A percentile compares a stretch with the other conserved stretches of the same genome.
Conservation (phyloP, 495 filamentous ascomycete species). For the Penicillium bovifimosum region DNA sequence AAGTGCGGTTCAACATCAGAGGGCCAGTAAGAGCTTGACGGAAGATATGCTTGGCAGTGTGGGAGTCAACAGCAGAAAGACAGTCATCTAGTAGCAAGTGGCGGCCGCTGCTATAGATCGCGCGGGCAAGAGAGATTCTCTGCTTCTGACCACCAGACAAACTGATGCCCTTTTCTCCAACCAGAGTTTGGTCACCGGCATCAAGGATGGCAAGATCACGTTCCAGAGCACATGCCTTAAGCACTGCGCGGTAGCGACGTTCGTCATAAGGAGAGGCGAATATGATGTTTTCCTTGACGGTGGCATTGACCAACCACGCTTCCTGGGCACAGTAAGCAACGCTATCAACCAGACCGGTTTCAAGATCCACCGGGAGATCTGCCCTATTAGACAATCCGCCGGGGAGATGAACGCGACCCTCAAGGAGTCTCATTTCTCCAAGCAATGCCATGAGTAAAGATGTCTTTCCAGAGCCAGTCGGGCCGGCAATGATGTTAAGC, state of each 20-base stretch:
- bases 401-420: constrained; percentile 77
- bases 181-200: constrained; percentile 85
- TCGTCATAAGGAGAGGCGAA: constrained; percentile 83
- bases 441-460: constrained; percentile 93
- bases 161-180: constrained; percentile 96
- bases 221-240: constrained; percentile 88
- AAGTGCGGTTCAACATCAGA: constrained; percentile 82
- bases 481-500: constrained; percentile 86
- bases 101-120: constrained; percentile 84
- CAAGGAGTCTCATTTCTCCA: constrained; percentile 88
- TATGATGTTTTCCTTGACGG: constrained; percentile 92
- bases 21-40: constrained; percentile 85
- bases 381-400: constrained; percentile 71
- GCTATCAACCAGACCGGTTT: constrained; percentile 82
- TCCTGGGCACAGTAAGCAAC: constrained; percentile 97
- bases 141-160: constrained; percentile 98
- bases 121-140: constrained; percentile 89
- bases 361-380: constrained; percentile 72
- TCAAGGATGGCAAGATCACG: constrained; percentile 91
- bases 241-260: constrained; percentile 78
- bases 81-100: constrained; percentile 94
- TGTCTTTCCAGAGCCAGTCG: constrained; percentile 92
- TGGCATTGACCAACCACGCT: constrained; percentile 95
- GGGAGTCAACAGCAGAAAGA: constrained; percentile 96
- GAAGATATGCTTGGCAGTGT: constrained; percentile 98